A percentile compares a stretch with the other conserved stretches of the same genome.
These are phyloP conservation scores for Moringa oleifera DNA, from an alignment of 345 rosid species.

Conservation along the genomic window DNA sequence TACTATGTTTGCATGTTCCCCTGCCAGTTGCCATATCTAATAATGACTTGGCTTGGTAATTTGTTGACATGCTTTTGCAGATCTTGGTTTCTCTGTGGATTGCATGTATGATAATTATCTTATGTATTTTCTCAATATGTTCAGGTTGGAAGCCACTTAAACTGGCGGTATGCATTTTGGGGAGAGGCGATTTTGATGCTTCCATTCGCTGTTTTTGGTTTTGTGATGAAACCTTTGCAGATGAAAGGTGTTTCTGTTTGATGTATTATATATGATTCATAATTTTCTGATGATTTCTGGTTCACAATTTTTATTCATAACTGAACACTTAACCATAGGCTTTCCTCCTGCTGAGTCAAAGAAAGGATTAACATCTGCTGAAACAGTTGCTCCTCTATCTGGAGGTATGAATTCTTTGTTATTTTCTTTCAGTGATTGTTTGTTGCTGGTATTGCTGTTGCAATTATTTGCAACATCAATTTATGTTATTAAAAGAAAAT, in stretches of 20 bases:
- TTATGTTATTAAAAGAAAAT: too few species aligned
- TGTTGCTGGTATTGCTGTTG: slow-evolving; percentile 3
- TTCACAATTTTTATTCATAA: slow-evolving; percentile 1
- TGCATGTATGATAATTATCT: background rate
- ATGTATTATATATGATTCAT: background rate
- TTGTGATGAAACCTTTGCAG: slow-evolving; percentile 75
- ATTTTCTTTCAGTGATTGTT: slow-evolving; percentile 1
- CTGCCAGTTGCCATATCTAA: too few species aligned
- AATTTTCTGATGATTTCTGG: background rate
- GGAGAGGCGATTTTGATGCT: slow-evolving; percentile 85
- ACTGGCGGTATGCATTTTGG: slow-evolving; percentile 85
- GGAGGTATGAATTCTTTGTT: slow-evolving; percentile 35
- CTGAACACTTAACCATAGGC: slow-evolving; percentile 36
- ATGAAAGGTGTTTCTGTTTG: slow-evolving; percentile 56
- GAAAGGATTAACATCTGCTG: slow-evolving; percentile 41
- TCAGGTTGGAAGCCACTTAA: slow-evolving; percentile 61
- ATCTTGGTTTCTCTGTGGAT: too few species aligned
- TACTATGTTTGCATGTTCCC: too few species aligned
- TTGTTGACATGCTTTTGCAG: too few species aligned
- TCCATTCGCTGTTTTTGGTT: slow-evolving; percentile 71
- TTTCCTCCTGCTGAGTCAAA: slow-evolving; percentile 57
- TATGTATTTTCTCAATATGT: slow-evolving; percentile 7
- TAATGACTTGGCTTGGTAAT: too few species aligned
- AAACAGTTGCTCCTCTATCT: slow-evolving; percentile 32
- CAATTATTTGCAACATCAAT: too few species aligned